phyloP scores from a whole-genome alignment of 108 stramenopile species.

The Craspedostauros australis region DNA sequence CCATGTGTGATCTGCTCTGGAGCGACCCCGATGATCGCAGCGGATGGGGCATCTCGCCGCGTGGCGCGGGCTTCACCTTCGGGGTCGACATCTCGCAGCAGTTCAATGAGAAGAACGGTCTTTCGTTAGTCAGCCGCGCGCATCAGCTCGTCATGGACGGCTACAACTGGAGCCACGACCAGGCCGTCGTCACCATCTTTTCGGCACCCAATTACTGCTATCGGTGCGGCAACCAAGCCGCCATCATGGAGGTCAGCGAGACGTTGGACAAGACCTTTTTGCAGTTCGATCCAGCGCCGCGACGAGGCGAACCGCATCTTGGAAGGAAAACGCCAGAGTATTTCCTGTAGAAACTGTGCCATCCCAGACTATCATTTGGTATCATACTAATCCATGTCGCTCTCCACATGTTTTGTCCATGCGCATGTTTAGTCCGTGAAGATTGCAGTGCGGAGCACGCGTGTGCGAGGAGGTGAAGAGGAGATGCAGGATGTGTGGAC shows the following conservation, averaged over 20 bases:
- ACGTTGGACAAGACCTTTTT: slow-evolving; percentile 80
- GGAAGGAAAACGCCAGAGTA: slow-evolving; percentile 93
- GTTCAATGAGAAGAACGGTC: slow-evolving; percentile 86
- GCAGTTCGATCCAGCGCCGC: slow-evolving; percentile 96
- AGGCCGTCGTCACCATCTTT: slow-evolving; percentile 95
- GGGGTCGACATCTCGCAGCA: slow-evolving; percentile 84
- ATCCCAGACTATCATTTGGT: too few relatives aligned
- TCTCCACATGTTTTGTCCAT: too few relatives aligned
- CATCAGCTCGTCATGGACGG: slow-evolving; percentile 96
- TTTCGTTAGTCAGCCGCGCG: slow-evolving; percentile 78
- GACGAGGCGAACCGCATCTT: slow-evolving; percentile 91
- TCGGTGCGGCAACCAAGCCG: slow-evolving; percentile 98
- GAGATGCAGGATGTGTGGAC: too few relatives aligned
- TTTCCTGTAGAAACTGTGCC: slow-evolving; percentile 71
- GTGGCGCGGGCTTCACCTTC: slow-evolving; percentile 97
- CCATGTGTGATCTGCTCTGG: slow-evolving; percentile 98
- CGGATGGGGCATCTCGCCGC: slow-evolving; percentile 96
- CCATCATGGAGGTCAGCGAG: slow-evolving; percentile 98
- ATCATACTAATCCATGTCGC: too few relatives aligned
- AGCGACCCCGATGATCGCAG: slow-evolving; percentile 94
- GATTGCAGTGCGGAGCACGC: too few relatives aligned
- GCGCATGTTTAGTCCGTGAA: too few relatives aligned
- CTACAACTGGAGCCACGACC: slow-evolving; percentile 96
- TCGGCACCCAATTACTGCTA: slow-evolving; percentile 99
- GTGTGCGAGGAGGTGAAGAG: too few relatives aligned